Base-by-base conservation (phyloP, 2,329 filamentous ascomycete genomes). In the Dactylellina leptospora region DNA sequence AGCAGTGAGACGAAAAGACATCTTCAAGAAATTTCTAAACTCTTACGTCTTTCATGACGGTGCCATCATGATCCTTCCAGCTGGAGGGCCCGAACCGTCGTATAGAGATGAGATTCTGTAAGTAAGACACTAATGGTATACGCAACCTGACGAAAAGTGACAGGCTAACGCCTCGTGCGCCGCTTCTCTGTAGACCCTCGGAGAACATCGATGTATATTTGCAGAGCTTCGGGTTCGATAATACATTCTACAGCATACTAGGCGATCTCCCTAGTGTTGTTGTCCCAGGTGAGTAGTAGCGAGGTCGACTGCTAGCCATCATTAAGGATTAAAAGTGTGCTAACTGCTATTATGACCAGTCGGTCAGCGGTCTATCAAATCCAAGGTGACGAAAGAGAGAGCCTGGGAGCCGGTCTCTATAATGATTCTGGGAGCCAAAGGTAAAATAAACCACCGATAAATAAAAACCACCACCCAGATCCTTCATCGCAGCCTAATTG, bases 161-260 rank as follows among this genome's bases (percentile, higher is more conserved):
- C n/a, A n/a, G n/a, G n/a, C n/a, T n/a, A n/a, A n/a, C n/a, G n/a
- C n/a, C n/a, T n/a, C n/a, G n/a, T n/a, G n/a, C 18, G 13, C 10
- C 11, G 36, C 10, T 40, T 40, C 11, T 11, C 36, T 40, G 18
- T 40, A 71, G 56, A 3, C 42, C 64, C 9, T 50, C 64, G 25
- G 64, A 63, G 20, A 51, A 8, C 25, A 33, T 62, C 13, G 56
- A 71, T 25, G 27, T 38, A 18, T 62, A 58, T 23, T 56, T 71
- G 4, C 56, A 71, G 53, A 71, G 56, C 27, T 71, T 71, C 40
- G 56, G 64, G 8, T 71, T 71, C 9, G 64, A 71, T 36, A 56
- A 71, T 55, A 71, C 56, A 6, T 70, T 70, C 20, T 71, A 71
- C 20, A 62, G 56, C 6, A 71, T 71, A 13, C 51, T 71, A 11